Percentiles rank a stretch among this genome's conserved stretches.
phyloP scores from a whole-genome alignment of 2,329 filamentous ascomycete species.

The Diaporthe amygdali region DNA sequence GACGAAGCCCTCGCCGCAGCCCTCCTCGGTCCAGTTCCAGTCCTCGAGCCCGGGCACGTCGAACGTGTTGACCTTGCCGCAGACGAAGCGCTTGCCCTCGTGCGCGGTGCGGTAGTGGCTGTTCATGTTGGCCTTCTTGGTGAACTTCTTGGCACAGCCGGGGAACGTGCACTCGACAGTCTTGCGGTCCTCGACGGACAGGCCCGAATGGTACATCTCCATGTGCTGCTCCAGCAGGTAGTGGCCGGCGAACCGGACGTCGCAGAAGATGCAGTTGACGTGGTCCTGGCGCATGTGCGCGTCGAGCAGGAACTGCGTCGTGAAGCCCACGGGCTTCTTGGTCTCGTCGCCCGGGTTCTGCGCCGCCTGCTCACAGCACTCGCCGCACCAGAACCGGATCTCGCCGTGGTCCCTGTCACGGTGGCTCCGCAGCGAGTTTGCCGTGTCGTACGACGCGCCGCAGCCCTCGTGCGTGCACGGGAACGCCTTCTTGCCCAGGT shows the following conservation, averaged over 20 bases:
- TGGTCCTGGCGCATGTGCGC: conserved; percentile 77
- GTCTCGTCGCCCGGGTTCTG: conserved; percentile 44
- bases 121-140: conserved; percentile 81
- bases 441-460: conserved; percentile 73
- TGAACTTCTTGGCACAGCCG: conserved; percentile 79
- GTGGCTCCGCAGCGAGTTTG: conserved; percentile 74
- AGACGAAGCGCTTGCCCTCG: conserved; percentile 78
- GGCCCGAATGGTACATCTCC: conserved; percentile 75
- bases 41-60: conserved; percentile 58
- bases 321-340: conserved; percentile 63
- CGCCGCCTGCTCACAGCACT: conserved; percentile 58
- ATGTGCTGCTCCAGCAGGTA: conserved; percentile 77
- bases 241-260: conserved; percentile 67
- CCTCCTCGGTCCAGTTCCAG: conserved; percentile 67
- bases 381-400: conserved; percentile 76
- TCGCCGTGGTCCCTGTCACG: conserved; percentile 72
- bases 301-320: conserved; percentile 73
- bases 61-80: conserved; percentile 70
- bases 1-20: conserved; percentile 77
- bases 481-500: conserved; percentile 75
- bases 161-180: conserved; percentile 69
- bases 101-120: conserved; percentile 81
- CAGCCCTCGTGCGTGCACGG: conserved; percentile 70
- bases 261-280: conserved; percentile 77
- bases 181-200: conserved; percentile 66